These are phyloP conservation scores for Ammopiptanthus mongolicus DNA, from an alignment of 306 rosid genomes.

Conservation along the genomic window DNA sequence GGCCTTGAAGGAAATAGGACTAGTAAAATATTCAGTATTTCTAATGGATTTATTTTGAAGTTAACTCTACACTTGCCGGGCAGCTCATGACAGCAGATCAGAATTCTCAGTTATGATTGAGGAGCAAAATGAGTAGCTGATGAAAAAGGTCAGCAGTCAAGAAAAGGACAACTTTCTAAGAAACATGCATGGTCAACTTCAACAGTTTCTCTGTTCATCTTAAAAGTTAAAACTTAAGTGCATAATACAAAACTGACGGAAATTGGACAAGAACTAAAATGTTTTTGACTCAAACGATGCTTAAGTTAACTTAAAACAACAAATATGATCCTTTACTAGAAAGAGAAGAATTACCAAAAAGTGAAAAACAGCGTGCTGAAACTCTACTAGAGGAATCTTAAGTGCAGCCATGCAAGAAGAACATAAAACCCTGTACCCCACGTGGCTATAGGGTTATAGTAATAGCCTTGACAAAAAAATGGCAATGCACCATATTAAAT, in stretches of 20 bases:
- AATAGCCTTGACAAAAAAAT: background rate
- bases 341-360: background rate
- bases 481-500: background rate
- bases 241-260: background rate
- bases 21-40: background rate
- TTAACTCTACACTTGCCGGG: background rate
- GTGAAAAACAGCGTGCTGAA: background rate
- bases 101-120: background rate
- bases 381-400: background rate
- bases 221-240: background rate
- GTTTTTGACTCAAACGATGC: background rate
- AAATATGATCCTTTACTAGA: background rate
- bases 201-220: background rate
- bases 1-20: background rate
- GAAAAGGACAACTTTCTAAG: background rate
- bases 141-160: background rate
- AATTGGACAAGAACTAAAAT: background rate
- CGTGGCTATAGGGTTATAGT: background rate
- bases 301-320: background rate
- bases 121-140: background rate
- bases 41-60: background rate
- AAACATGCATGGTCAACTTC: background rate
- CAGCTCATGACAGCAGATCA: background rate
- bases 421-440: background rate
- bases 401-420: background rate